Evolutionary conservation across 1,139 yeast genomes (phyloP).

Genomic region (Lodderomyces elongisporus): DNA sequence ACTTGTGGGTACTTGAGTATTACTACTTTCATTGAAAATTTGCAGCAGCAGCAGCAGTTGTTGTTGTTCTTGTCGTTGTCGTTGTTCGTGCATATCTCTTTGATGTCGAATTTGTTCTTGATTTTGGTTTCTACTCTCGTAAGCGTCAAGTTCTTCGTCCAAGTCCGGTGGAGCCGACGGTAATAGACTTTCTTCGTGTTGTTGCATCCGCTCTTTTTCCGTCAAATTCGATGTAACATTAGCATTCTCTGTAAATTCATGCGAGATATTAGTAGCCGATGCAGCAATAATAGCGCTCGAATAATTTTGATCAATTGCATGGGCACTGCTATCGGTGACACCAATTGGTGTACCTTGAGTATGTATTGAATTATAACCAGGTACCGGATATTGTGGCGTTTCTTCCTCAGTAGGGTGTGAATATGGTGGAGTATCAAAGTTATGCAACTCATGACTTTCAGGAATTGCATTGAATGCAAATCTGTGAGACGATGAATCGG

Average conservation of each 20-base stretch:
- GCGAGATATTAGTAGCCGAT: constrained; percentile 3
- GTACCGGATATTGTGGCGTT: constrained; percentile 21
- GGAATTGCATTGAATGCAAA: constrained; percentile 14
- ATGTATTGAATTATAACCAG: constrained; percentile 22
- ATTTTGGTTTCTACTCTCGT: constrained; percentile 1
- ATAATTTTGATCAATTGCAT: too few relatives aligned
- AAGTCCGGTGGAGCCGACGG: constrained; percentile 56
- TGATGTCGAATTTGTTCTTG: neutral
- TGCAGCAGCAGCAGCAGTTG: constrained; percentile 1
- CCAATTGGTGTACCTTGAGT: neutral
- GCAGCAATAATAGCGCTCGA: constrained; percentile 13
- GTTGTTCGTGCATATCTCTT: constrained; percentile 4
- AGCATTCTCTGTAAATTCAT: constrained; percentile 5
- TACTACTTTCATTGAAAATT: neutral
- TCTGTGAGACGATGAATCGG: constrained; percentile 4
- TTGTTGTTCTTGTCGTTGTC: constrained; percentile 1
- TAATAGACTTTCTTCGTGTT: constrained; percentile 50
- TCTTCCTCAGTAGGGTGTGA: constrained; percentile 1
- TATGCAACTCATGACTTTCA: constrained; percentile 13
- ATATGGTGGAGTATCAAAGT: constrained; percentile 8
- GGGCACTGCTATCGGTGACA: neutral
- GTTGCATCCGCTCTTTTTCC: constrained; percentile 53
- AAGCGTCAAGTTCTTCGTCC: constrained; percentile 15
- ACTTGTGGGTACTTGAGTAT: constrained; percentile 1
- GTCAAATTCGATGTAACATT: constrained; percentile 20